Evolutionary conservation across 805 yeast genomes (phyloP), one percentile per base, ranked within the genome.

Genomic region (Yamadazyma ubonensis): DNA sequence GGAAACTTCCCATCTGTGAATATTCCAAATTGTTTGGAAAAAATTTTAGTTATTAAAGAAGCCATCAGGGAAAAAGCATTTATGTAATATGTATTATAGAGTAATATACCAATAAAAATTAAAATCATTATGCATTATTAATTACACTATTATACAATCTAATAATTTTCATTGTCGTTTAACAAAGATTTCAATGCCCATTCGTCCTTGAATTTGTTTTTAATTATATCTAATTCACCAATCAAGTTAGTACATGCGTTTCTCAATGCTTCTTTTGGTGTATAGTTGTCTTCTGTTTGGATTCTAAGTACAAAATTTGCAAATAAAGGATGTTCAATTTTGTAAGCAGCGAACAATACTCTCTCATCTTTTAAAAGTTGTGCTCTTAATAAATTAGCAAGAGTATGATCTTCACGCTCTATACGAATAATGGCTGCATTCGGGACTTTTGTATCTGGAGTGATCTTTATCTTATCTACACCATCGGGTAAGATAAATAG

Each of bases 401-500:
- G 72, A 3, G 99, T 93, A 59, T 93, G 99, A 62, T 93, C 99
- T 63, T 93, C 99, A 59, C 96, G 83, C 63, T 93, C 98, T 52
- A 93, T 88, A 46, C 87, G 88, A 51, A 93, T 76, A 45, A 90
- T 79, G 33, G 95, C 90, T 32, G 98, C 95, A 60, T 93, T 93
- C 16, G 98, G 96, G 25, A 91, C 93, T 55, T 90, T 86, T 41
- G 95, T 81, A 65, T 93, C 99, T 6, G 97, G 96, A 21, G 89
- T 84, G 39, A 93, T 81, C 46, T 83, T 81, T 45, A 93, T 75
- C 86, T 93, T 93, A 38, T 91, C 85, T 39, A 87, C 95, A 39
- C 99, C 98, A 63, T 93, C 99, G n/a, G 97, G 98, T 53, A 93
- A 75, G 53, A 93, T 79, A 61, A 93, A 93, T 29, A 93, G 79